Evolutionary conservation across 2,329 filamentous ascomycete species (phyloP).

Genomic region (Sporothrix luriei): DNA sequence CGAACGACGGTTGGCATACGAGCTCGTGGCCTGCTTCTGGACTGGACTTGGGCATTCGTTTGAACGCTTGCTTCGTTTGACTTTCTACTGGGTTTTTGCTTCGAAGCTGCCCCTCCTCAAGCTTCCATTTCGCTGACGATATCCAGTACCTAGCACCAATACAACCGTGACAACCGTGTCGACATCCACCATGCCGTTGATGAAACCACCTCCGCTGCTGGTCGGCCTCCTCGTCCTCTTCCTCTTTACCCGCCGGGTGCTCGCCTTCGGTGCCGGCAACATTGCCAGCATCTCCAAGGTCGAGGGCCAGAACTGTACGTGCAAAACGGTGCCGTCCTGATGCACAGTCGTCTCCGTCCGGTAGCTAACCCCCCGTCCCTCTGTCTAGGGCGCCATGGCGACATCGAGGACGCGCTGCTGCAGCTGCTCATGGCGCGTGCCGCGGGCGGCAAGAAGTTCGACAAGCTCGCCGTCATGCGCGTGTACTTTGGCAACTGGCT

Average conservation of each 20-base stretch:
- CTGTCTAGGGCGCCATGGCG: constrained; percentile 72
- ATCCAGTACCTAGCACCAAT: not conserved
- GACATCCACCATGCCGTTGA: constrained; percentile 52
- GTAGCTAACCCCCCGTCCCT: not conserved
- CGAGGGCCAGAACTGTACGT: constrained; percentile 78
- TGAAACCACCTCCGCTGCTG: constrained; percentile 54
- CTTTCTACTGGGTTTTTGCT: not conserved
- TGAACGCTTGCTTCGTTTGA: not conserved
- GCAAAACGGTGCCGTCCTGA: not conserved
- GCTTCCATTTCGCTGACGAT: not conserved
- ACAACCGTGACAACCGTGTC: not conserved
- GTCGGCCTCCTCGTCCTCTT: constrained; percentile 64
- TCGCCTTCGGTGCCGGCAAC: constrained; percentile 86
- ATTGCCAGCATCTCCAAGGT: constrained; percentile 79
- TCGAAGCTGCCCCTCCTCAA: not conserved
- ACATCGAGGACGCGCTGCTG: constrained; percentile 89
- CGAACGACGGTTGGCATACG: no score
- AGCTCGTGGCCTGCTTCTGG: no score
- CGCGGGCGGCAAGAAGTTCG: constrained; percentile 76
- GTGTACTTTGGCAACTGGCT: constrained; percentile 98
- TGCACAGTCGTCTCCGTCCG: not conserved
- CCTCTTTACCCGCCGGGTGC: constrained; percentile 66
- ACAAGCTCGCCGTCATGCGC: constrained; percentile 81
- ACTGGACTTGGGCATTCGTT: not conserved
- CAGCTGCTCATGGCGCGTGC: constrained; percentile 65